Conservation (phyloP, 2,329 filamentous ascomycete species). For the Clarireedia sp. region DNA sequence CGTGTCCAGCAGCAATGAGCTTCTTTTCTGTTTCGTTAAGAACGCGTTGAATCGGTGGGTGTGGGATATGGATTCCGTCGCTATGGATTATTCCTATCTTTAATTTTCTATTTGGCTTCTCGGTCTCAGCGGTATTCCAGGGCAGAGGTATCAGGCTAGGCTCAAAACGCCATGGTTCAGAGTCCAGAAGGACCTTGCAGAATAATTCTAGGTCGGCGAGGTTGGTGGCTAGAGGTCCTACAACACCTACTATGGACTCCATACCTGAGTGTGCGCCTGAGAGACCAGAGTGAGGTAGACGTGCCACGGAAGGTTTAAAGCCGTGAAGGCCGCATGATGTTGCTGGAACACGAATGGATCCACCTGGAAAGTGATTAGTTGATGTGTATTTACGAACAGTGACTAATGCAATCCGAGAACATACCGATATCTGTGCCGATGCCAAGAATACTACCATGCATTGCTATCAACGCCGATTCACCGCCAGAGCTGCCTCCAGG, state of each 20-base stretch:
- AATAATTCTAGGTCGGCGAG: slow-evolving; percentile 37
- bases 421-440: slow-evolving; percentile 26
- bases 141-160: slow-evolving; percentile 43
- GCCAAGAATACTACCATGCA: slow-evolving; percentile 44
- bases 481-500: slow-evolving; percentile 56
- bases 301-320: slow-evolving; percentile 21
- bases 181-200: slow-evolving; percentile 1
- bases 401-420: not conserved
- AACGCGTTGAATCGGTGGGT: slow-evolving; percentile 9
- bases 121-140: slow-evolving; percentile 30
- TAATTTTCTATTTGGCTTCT: slow-evolving; percentile 23
- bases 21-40: not conserved
- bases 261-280: slow-evolving; percentile 41
- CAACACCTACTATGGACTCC: slow-evolving; percentile 41
- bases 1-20: not conserved
- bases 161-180: slow-evolving; percentile 42
- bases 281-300: slow-evolving; percentile 20
- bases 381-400: not conserved
- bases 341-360: slow-evolving; percentile 27
- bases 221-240: slow-evolving; percentile 38
- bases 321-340: slow-evolving; percentile 41
- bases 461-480: slow-evolving; percentile 48
- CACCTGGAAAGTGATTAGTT: not conserved
- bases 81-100: slow-evolving; percentile 30
- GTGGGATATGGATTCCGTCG: slow-evolving; percentile 16